Base-by-base conservation (phyloP, 805 yeast genomes). In the Kuraishia floccosa region DNA sequence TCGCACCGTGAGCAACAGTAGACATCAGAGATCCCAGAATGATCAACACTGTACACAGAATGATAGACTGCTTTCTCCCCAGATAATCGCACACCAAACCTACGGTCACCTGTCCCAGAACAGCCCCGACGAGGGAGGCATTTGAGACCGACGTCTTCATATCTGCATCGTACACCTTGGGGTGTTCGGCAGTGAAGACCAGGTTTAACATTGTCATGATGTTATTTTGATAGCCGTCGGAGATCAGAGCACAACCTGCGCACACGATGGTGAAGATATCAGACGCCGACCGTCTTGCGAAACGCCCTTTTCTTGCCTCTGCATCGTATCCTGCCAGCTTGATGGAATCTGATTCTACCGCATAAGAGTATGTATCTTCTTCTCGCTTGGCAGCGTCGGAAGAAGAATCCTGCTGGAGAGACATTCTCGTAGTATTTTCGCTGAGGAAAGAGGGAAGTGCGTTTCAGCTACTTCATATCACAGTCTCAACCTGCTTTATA, bases 191-290 rank as follows among this genome's bases (percentile, higher is more conserved):
- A 7, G 74, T 55, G 44, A 77, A 75, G 10, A 75, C 65, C 14
- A 65, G 54, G 49, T 78, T 79, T 40, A 67, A 43, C 77, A 77
- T 75, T 4, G 83, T 68, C 83, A 79, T 76, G 38, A 76, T 65
- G 41, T 72, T 76, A 46, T 79, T 79, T 48, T 76, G 84, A 51
- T 79, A 79, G 4, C 87, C 87, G 53, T 81, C 91, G 15, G 81
- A 71, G 43, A 78, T 70, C 46, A 81, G 63, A 1, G 87, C 91
- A 39, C 72, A 76, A 10, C 91, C 89, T 16, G 86, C 62, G 52
- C 82, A 72, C 27, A 74, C 44, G 37, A 79, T 71, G 33, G 75
- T 54, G 39, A 62, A 41, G 30, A 58, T 49, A 38, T 58, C 63
- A 4, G 58, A 47, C 27, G 41, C 26, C 1, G 58, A 43, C 38